Conservation (phyloP, 1,139 yeast genomes). For the Komagataea norvegica region DNA sequence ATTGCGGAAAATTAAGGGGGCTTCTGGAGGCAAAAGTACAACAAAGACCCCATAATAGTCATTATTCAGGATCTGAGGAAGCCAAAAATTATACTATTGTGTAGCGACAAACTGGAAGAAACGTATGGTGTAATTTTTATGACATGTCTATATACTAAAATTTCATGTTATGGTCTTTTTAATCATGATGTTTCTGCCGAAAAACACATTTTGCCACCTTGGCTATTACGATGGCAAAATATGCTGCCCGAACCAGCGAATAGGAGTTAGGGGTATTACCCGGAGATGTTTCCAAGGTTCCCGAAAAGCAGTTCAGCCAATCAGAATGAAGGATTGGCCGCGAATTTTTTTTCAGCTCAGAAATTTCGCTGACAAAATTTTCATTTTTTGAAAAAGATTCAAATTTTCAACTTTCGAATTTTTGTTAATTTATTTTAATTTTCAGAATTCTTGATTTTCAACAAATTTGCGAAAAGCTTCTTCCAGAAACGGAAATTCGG, state of each 20-base stretch:
- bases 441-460: slow-evolving; percentile 1
- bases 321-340: slow-evolving; percentile 2
- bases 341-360: slow-evolving; percentile 3
- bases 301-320: slow-evolving; percentile 1
- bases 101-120: too few relatives aligned
- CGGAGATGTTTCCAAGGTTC: slow-evolving; percentile 1
- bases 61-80: too few relatives aligned
- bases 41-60: too few relatives aligned
- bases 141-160: too few relatives aligned
- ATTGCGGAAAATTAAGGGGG: background rate
- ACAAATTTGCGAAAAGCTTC: slow-evolving; percentile 3
- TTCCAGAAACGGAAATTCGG: slow-evolving; percentile 6
- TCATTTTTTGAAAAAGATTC: slow-evolving; percentile 1
- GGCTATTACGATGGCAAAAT: background rate
- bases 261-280: background rate
- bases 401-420: slow-evolving; percentile 1
- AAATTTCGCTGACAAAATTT: slow-evolving; percentile 1
- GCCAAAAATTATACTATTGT: too few relatives aligned
- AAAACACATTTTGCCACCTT: slow-evolving; percentile 5
- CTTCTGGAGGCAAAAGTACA: background rate
- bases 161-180: too few relatives aligned
- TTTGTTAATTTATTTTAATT: slow-evolving; percentile 4
- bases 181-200: too few relatives aligned
- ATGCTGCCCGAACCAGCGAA: slow-evolving; percentile 2
- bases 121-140: too few relatives aligned